Evolutionary conservation across 2,329 filamentous ascomycete genomes (phyloP), one percentile per base, ranked within the genome.

Genomic region (Penicillium sp.): DNA sequence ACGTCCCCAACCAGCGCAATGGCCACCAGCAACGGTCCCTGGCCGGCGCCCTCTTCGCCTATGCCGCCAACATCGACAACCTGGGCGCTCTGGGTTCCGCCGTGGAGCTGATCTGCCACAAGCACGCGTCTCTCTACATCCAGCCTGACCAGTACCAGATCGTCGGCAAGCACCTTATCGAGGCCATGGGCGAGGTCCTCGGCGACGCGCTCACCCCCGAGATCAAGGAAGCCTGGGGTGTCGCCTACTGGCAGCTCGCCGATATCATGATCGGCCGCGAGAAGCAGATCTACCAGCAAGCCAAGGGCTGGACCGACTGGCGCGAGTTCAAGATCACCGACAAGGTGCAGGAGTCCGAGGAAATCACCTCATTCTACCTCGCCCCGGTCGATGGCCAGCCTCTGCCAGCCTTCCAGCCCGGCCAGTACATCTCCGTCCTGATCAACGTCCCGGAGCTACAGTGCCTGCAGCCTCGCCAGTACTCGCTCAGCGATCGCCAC

Each of bases 201-300:
- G 89, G 89, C 4, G 81, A 82, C 1, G 89, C 83, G 22, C 85
- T 89, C 77, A 91, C 88, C 1, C 78, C 82, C 0, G 83, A 87
- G 19, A 82, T 89, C 33, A 80, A 85, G 54, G 81, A 84, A 13
- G 89, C 89, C 9, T 92, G 89, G 89, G 82, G 77, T 6, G 84
- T 85, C 53, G 89, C 89, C 1, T 92, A 92, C 76, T 87, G 84
- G 83, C 82, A 91, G 66, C 83, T 92, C 24, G 89, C 89, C 27
- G 83, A 87, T 72, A 84, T 92, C 77, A 84, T 92, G 77, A 91
- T 90, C 65, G 81, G 79, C 19, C 82, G 85, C 52, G 89, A 92
- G 71, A 78, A 78, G 4, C 79, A 85, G 59, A 76, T 92, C 49
- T 91, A 90, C 75, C 76, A 81, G 37, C 77, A 83, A 35, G 85